Evolutionary conservation across 805 yeast genomes (phyloP), one percentile per base, ranked within the genome.

Genomic region (Lachancea sp.): DNA sequence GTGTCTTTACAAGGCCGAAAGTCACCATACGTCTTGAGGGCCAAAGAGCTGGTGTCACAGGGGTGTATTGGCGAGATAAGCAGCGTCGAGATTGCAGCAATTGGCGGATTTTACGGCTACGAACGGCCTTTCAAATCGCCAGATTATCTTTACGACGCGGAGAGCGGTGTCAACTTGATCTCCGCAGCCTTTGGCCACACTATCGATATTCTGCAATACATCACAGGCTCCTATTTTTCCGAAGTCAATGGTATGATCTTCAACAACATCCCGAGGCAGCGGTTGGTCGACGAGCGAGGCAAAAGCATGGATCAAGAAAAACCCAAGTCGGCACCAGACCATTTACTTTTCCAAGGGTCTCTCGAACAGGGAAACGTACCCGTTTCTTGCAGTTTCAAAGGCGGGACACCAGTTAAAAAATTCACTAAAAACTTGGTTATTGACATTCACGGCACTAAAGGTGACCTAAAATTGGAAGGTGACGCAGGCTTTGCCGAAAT

Each of bases 401-500:
- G 65, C 34, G 65, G 64, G 5, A 61, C 56, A 33, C 65, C 65
- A 10, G 56, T 59, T 1, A 59, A 61, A 31, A 61, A 58, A 44
- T 61, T 61, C 39, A 59, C 64, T 22, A 61, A 61, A 47, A 61
- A 59, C 45, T 42, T 61, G 38, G 59, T 61, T n/a, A 58, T 60
- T 22, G 64, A 61, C 44, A 55, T 61, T 29, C 65, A 61, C 46
- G 65, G 65, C 16, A 58, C 65, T 13, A 59, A 56, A 42, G 65
- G 65, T 40, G 64, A 61, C 50, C 44, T 59, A 16, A 61, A 59
- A 43, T 47, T 61, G 16, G 65, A 61, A 46, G 65, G 65, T 36
- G 64, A 61, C 42, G 65, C 64, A 7, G 65, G 65, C n/a, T 61
- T 61, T 44, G 61, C 62, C 1, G 64, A 59, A 40, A 57, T 61